These are phyloP conservation scores for Macrocybe sp. DNA, from an alignment of 1,284 basidiomycete genomes.

Conservation along the genomic window DNA sequence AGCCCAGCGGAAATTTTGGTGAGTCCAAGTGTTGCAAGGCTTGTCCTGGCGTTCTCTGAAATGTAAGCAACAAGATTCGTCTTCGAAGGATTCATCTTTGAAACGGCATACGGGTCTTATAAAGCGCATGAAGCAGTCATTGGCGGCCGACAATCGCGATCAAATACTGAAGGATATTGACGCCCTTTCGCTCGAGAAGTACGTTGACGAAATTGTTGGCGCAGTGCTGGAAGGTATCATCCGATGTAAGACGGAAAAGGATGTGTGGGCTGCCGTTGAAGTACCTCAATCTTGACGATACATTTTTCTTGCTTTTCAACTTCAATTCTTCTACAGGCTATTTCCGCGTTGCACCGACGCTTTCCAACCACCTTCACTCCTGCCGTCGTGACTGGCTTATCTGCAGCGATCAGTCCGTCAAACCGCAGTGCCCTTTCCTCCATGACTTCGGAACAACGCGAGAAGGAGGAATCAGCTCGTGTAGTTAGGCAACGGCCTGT, in stretches of 20 bases:
- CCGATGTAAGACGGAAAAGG: constrained; percentile 84
- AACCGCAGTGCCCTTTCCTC: constrained; percentile 54
- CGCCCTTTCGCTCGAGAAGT: constrained; percentile 88
- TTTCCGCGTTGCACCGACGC: constrained; percentile 85
- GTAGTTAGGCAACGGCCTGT: constrained; percentile 81
- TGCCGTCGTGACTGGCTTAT: constrained; percentile 61
- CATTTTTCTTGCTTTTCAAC: not conserved
- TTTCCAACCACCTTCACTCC: constrained; percentile 81
- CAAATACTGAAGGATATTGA: constrained; percentile 90
- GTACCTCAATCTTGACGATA: constrained; percentile 36
- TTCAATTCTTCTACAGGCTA: constrained; percentile 48
- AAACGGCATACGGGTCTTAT: constrained; percentile 93
- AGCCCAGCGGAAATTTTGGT: constrained; percentile 41
- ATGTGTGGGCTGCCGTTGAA: constrained; percentile 90
- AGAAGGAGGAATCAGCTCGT: constrained; percentile 87
- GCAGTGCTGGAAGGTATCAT: constrained; percentile 83
- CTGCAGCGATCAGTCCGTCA: constrained; percentile 63
- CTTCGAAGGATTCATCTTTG: constrained; percentile 79
- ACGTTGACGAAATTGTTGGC: constrained; percentile 90
- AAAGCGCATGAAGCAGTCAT: constrained; percentile 80
- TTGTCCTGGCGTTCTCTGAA: constrained; percentile 1
- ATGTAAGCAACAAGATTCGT: constrained; percentile 35
- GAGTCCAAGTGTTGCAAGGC: constrained; percentile 9
- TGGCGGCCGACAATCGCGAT: constrained; percentile 76
- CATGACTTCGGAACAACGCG: constrained; percentile 74